Base-by-base conservation (phyloP, 352 stramenopile genomes). In the Globisporangium sylvaticum region DNA sequence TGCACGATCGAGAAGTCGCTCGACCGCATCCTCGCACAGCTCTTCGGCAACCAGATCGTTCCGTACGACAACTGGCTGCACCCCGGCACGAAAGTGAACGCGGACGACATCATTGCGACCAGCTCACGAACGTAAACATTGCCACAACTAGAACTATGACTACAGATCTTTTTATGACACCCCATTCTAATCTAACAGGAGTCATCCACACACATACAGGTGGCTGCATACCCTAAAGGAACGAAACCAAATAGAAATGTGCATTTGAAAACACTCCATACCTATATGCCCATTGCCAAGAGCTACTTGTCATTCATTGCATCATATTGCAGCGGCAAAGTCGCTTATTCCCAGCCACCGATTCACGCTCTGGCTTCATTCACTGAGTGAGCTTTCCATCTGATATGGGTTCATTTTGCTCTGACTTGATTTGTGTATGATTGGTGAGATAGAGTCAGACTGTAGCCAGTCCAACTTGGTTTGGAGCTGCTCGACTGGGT, bases 1-100 rank as follows among this genome's bases (percentile, higher is more conserved):
- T 97, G 95, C 71, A 89, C 88, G 58, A 91, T 98, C 64, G 97
- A 99, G 75, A 81, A 85, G 58, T 76, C 72, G 57, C 71, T 89
- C 15, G 79, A 89, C 61, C 67, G 64, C 18, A 62, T 73, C 27
- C 54, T 87, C 10, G 77, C 77, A 24, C 50, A 75, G 56, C 63
- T 87, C 62, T 39, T 75, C 34, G 67, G 62, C 39, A 10, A 52
- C 31, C 20, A 42, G 10, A 34, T 61, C 59, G 44, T 76, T 67
- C 59, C 72, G 6, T 86, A 81, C 65, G 67, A 72, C 53, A 87
- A 87, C 50, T 87, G 77, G 77, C 48, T 87, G 27, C 71, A 83
- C 15, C 79, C 75, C 18, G 65, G 55, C 31, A 61, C 72, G 29
- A 67, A 34, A 46, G 37, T 66, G 46, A 31, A 66, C 32, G n/a